Evolutionary conservation across 805 yeast genomes (phyloP), one percentile per base, ranked within the genome.

Genomic region (Wickerhamiella hasegawae): DNA sequence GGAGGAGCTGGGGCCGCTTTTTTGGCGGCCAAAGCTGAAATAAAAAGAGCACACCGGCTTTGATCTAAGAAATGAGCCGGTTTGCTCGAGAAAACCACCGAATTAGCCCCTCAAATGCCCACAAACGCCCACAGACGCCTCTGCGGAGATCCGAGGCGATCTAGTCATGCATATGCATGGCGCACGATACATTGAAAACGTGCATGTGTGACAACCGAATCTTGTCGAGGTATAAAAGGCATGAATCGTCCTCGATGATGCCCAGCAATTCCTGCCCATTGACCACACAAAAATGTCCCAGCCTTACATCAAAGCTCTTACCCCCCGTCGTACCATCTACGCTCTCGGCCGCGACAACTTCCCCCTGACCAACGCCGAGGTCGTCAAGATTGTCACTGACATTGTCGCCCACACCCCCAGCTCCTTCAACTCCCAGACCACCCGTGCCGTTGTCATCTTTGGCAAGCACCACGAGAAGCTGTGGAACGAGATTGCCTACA

Each of bases 371-470:
- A 41, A 65, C 31, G 51, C 49, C 10, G 59, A 64, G 40, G 54
- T 68, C 20, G 63, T 58, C 44, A 45, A 48, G 22, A 44, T 62
- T 27, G 65, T 66, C n/a, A 61, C 62, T 48, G 52, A 57, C 21
- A 56, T 66, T 31, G 56, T 68, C 35, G 65, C 62, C 47, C 53
- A 62, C 45, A 63, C 68, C 12, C 74, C 74, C 47, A 62, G 70
- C 16, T 49, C 66, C 19, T 68, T 66, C 62, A 68, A 68, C 58
- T 60, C 66, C 31, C 74, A 68, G 52, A 57, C 62, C 31, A 55
- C 59, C 47, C 60, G 73, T 32, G 72, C 72, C 17, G 48, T 66
- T 18, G 58, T 68, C 40, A 32, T 68, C 33, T 60, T 64, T 34
- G 71, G 69, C 40, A 62, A 50, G 2, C 44, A 62, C 32, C 71